Conservation (phyloP, 2,329 filamentous ascomycete species). For the Corinectria fuckeliana region DNA sequence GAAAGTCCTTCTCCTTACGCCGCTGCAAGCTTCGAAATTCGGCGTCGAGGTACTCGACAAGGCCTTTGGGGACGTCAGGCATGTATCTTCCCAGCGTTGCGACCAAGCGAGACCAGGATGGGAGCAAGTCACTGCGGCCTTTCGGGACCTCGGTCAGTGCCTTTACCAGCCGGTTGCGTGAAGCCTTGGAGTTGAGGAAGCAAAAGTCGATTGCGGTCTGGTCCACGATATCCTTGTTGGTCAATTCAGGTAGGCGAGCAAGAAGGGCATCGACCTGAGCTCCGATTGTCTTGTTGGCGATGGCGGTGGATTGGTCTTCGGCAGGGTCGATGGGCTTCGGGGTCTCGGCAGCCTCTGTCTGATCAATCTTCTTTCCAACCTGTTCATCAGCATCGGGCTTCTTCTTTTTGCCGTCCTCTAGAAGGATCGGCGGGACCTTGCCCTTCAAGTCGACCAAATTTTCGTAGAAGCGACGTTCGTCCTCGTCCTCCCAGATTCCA, state of each 20-base stretch:
- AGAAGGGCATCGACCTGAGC: slow-evolving; percentile 94
- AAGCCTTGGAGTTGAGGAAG: slow-evolving; percentile 97
- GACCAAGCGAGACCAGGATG: slow-evolving; percentile 89
- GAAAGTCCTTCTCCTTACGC: slow-evolving; percentile 96
- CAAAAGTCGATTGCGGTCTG: slow-evolving; percentile 96
- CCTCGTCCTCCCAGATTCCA: slow-evolving; percentile 98
- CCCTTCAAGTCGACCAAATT: slow-evolving; percentile 94
- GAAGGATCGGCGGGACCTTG: slow-evolving; percentile 89
- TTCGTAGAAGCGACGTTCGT: slow-evolving; percentile 97
- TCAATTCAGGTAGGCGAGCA: slow-evolving; percentile 86
- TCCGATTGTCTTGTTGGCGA: slow-evolving; percentile 96
- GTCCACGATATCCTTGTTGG: slow-evolving; percentile 89
- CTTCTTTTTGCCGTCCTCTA: slow-evolving; percentile 96
- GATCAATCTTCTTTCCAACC: slow-evolving; percentile 76
- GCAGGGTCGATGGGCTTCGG: slow-evolving; percentile 60
- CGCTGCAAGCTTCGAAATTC: slow-evolving; percentile 96
- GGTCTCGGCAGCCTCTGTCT: slow-evolving; percentile 54
- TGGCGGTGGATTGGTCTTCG: slow-evolving; percentile 90
- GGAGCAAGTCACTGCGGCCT: slow-evolving; percentile 87
- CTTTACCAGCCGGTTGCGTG: slow-evolving; percentile 91
- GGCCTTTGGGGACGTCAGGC: slow-evolving; percentile 88
- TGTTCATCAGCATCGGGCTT: slow-evolving; percentile 83
- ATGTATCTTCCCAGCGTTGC: slow-evolving; percentile 94
- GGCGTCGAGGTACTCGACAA: slow-evolving; percentile 91
- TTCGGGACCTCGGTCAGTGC: slow-evolving; percentile 94